These are phyloP conservation scores for Botrytis tulipae DNA, from an alignment of 2,329 filamentous ascomycete genomes.

Conservation along the genomic window DNA sequence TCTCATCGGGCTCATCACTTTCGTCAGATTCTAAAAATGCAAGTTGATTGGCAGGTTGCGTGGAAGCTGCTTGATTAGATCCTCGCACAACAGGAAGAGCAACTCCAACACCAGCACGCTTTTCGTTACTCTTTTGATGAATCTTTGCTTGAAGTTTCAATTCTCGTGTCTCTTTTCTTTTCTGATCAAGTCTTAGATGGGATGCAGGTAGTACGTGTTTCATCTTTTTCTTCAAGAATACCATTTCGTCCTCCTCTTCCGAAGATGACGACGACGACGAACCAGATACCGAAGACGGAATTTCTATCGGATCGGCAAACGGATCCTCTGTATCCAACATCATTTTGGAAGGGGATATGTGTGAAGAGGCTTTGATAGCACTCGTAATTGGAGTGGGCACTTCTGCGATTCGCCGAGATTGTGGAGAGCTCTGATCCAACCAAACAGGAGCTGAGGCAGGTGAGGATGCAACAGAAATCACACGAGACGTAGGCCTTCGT, in stretches of 20 bases:
- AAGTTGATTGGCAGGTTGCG: background rate
- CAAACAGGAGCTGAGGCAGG: slow-evolving; percentile 25
- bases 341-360: slow-evolving; percentile 20
- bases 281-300: slow-evolving; percentile 25
- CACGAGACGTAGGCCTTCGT: slow-evolving; percentile 22
- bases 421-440: slow-evolving; percentile 20
- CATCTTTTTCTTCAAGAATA: slow-evolving; percentile 42
- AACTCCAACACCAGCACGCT: slow-evolving; percentile 38
- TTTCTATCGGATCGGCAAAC: slow-evolving; percentile 23
- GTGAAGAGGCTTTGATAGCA: slow-evolving; percentile 25
- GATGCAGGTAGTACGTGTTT: slow-evolving; percentile 65
- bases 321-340: slow-evolving; percentile 31
- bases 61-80: background rate
- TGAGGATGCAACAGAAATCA: slow-evolving; percentile 26
- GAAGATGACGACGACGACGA: slow-evolving; percentile 29
- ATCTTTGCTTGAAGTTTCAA: slow-evolving; percentile 21
- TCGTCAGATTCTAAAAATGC: slow-evolving; percentile 30
- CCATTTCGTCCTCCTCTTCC: slow-evolving; percentile 35
- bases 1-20: slow-evolving; percentile 30
- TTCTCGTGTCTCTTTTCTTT: slow-evolving; percentile 40
- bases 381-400: slow-evolving; percentile 38
- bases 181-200: slow-evolving; percentile 60
- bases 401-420: slow-evolving; percentile 17
- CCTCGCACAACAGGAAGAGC: slow-evolving; percentile 31
- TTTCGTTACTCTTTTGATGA: slow-evolving; percentile 27